Evolutionary conservation across 2,329 filamentous ascomycete genomes (phyloP), one percentile per base, ranked within the genome.

Genomic region (Fulvia fulva): DNA sequence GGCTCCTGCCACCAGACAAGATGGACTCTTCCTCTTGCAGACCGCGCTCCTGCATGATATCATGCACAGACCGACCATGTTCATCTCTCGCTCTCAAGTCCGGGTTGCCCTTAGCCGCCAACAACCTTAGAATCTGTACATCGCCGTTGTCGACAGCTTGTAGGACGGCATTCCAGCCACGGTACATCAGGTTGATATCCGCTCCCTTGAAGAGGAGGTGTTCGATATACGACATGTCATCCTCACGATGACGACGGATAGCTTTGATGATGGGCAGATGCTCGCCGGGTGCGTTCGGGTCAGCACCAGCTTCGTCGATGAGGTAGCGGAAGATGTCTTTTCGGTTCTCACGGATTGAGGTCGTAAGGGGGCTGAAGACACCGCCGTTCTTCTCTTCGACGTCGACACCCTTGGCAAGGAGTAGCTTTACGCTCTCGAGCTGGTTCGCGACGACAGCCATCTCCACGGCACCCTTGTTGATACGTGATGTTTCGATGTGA

Each of bases 331-430:
- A 83, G 56, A 88, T 87, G 0, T 82, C 80, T 46, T 80, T 82
- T 64, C 80, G 79, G 25, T 83, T 76, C 71, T 89, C 86, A 12
- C 86, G 83, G 56, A 88, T 83, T 8, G 85, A 84, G 0, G 84
- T 87, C 0, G 86, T 89, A 3, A 89, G 78, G 0, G 85, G 84
- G 0, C 84, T 87, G 75, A 89, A 90, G 51, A 89, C 87, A 54
- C 87, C 87, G 21, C 85, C 86, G 67, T 87, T 89, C 22, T 86
- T 86, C 73, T 88, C 87, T 70, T 89, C 86, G 55, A 88, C 84
- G 43, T 80, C 85, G 19, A 88, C 82, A 14, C 87, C 87, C 0
- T 85, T 84, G 16, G 76, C 78, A 16, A 89, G 76, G 32, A 89
- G 79, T 47, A 88, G 73, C 73, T 87, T 87, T 72, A 89, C 79